phyloP scores from a whole-genome alignment of 495 filamentous ascomycete species.

The Neurospora sp. region DNA sequence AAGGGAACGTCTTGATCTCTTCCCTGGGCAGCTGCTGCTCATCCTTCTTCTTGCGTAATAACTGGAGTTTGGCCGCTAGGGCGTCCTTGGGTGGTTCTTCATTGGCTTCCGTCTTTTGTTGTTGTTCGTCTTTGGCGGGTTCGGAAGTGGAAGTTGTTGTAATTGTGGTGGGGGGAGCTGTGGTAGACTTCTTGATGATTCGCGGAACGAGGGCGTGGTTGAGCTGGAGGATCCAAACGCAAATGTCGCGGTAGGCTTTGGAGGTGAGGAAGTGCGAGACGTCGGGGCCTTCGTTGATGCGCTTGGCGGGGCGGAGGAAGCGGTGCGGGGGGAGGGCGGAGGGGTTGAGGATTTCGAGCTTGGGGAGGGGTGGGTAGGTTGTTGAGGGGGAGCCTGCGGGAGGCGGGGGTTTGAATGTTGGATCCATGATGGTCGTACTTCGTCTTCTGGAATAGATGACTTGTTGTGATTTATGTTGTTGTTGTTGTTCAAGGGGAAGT shows the following conservation, averaged over 20 bases:
- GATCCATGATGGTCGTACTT: background rate
- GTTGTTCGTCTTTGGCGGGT: no score
- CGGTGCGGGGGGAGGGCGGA: constrained; percentile 11
- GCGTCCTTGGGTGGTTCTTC: background rate
- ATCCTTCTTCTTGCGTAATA: background rate
- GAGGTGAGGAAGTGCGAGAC: constrained; percentile 66
- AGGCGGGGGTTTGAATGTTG: background rate
- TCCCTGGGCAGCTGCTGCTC: background rate
- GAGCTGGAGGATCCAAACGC: constrained; percentile 78
- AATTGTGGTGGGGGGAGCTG: background rate
- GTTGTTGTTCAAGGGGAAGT: background rate
- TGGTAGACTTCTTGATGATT: constrained; percentile 8
- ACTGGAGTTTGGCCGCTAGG: background rate
- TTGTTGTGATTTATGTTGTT: background rate
- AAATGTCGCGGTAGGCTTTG: constrained; percentile 75
- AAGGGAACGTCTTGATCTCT: constrained; percentile 39
- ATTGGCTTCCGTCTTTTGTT: background rate
- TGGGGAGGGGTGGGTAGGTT: constrained; percentile 9
- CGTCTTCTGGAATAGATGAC: background rate
- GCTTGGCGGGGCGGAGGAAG: constrained; percentile 55
- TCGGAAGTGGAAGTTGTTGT: no score
- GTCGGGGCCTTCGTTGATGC: constrained; percentile 73
- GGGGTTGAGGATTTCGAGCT: constrained; percentile 25
- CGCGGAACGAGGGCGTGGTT: constrained; percentile 79
- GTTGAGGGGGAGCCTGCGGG: background rate